Evolutionary conservation across 2,329 filamentous ascomycete species (phyloP), one percentile per base, ranked within the genome.

Genomic region (Xylariaceae sp.): DNA sequence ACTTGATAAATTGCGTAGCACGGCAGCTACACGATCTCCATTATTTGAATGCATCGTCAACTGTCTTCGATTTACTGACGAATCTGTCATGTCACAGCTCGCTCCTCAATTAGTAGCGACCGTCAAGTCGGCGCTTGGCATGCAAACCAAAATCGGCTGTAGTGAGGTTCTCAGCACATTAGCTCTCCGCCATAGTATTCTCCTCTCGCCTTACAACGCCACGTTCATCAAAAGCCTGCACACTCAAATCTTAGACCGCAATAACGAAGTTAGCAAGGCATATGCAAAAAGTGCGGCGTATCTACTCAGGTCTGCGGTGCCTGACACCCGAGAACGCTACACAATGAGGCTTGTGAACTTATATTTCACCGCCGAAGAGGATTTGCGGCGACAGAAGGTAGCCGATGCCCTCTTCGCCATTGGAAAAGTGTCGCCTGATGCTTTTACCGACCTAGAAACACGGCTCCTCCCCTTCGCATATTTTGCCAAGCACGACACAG

Each of bases 91-190:
- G 83, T 79, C 80, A 45, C 78, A 84, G 26, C 77, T 96, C 7
- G 84, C 86, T 37, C 84, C 85, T 2, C 81, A 77, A 44, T 78
- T 99, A 0, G 87, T 94, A 68, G 79, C 80, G 32, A 86, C 88
- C 0, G 89, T 97, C 71, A 94, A 92, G 68, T 85, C 81, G 30
- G 89, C 91, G 1, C 85, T 99, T 39, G 92, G 91, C 1, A 85
- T 97, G 72, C 92, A 92, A 1, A 95, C 91, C 0, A 97, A 97
- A 74, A 87, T 97, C 47, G 94, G 91, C 39, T 95, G 91, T 65
- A 88, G 87, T 60, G 84, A 90, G 53, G 85, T 96, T 2, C 78
- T 99, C 34, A 87, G 89, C 6, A 91, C 89, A 0, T 78, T 99
- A 6, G 88, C 89, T 49, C 92, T 91, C 49, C 83, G 90, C 9